Conservation (phyloP, 1,284 basidiomycete species). For the Thelephora terrestris region DNA sequence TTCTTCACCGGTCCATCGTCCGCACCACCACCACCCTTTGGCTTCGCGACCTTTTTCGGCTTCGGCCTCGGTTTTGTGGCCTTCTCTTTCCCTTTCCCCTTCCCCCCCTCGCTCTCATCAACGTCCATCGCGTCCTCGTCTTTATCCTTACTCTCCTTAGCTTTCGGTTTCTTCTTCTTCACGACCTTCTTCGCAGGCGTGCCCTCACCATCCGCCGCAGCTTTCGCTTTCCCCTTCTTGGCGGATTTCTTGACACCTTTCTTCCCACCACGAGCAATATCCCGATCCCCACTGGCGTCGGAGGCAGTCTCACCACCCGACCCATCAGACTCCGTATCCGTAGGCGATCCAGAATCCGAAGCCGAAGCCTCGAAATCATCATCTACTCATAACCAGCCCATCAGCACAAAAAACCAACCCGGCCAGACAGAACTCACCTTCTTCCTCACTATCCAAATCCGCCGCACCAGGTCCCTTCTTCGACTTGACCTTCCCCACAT, state of each 20-base stretch:
- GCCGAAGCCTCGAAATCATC: constrained; percentile 87
- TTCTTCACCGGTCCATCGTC: constrained; percentile 60
- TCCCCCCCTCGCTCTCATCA: constrained; percentile 25
- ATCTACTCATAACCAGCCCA: constrained; percentile 26
- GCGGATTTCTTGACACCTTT: constrained; percentile 28
- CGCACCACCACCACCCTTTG: constrained; percentile 24
- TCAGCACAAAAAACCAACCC: not conserved
- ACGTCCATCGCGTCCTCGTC: constrained; percentile 30
- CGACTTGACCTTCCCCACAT: constrained; percentile 53
- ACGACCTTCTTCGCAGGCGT: constrained; percentile 24
- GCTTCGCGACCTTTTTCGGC: constrained; percentile 32
- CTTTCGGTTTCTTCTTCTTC: constrained; percentile 32
- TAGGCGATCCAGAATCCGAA: constrained; percentile 79
- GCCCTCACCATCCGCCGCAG: constrained; percentile 18
- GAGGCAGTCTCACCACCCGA: constrained; percentile 74
- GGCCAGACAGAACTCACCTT: constrained; percentile 44
- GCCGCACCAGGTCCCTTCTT: constrained; percentile 53
- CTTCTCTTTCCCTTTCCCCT: constrained; percentile 27
- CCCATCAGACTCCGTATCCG: constrained; percentile 59
- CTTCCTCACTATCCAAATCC: constrained; percentile 67
- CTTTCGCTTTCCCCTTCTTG: constrained; percentile 30
- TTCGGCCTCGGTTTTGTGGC: constrained; percentile 38
- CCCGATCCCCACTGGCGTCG: constrained; percentile 66
- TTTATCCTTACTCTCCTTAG: constrained; percentile 26
- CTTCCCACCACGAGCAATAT: constrained; percentile 38